phyloP scores from a whole-genome alignment of 345 rosid genomes.

The Mangifera indica region DNA sequence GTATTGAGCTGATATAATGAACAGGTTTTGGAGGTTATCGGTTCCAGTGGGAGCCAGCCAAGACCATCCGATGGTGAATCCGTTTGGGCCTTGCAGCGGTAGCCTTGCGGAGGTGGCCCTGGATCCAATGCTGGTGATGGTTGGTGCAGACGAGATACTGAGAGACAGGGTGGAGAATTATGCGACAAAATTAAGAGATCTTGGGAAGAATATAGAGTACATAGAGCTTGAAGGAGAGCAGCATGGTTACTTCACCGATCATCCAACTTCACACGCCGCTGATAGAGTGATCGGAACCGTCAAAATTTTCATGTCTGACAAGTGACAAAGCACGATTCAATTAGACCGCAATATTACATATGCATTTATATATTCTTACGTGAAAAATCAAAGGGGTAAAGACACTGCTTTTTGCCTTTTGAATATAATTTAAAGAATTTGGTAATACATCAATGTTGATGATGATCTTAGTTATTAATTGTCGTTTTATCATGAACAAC shows the following conservation, averaged over 20 bases:
- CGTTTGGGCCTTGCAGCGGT: slow-evolving; percentile 12
- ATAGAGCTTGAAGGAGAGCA: background rate
- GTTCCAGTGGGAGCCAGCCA: background rate
- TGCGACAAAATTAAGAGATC: slow-evolving; percentile 1
- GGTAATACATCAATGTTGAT: background rate
- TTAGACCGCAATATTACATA: no score
- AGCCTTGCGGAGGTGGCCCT: slow-evolving; percentile 6
- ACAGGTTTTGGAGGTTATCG: slow-evolving; percentile 11
- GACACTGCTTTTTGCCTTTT: no score
- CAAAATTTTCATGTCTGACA: slow-evolving; percentile 7
- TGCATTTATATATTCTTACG: no score
- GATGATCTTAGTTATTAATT: background rate
- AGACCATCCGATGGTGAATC: slow-evolving; percentile 20
- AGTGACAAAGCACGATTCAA: background rate
- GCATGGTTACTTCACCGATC: slow-evolving; percentile 18
- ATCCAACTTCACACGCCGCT: slow-evolving; percentile 5
- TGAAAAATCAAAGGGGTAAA: no score
- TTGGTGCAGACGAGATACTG: slow-evolving; percentile 6
- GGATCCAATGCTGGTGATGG: slow-evolving; percentile 11
- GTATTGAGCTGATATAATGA: no score
- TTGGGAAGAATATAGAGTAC: slow-evolving; percentile 19
- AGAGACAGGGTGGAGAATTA: slow-evolving; percentile 14
- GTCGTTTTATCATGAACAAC: background rate
- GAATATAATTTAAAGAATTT: background rate
- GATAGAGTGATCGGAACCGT: slow-evolving; percentile 5